These are phyloP conservation scores for Cornus suecica DNA, from an alignment of 148 eudicot genomes.

Conservation along the genomic window DNA sequence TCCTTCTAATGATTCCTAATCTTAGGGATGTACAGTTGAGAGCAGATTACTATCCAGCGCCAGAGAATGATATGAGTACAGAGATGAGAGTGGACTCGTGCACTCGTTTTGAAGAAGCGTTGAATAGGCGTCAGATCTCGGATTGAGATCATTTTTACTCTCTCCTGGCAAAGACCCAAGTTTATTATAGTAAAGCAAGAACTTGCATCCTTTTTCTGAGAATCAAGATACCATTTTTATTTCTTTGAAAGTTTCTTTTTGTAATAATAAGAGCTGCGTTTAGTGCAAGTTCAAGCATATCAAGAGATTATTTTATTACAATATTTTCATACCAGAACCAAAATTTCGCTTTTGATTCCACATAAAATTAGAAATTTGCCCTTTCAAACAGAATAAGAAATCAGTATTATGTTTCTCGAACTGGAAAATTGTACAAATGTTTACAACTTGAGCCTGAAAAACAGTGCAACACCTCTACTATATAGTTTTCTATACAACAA, in stretches of 20 bases:
- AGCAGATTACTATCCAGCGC: conserved; percentile 92
- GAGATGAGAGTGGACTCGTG: conserved; percentile 93
- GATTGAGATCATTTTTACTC: conserved; percentile 40
- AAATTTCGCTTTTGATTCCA: background rate
- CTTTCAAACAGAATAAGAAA: background rate
- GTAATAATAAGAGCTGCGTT: background rate
- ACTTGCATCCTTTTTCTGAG: background rate
- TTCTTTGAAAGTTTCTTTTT: background rate
- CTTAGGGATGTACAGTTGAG: conserved; percentile 88
- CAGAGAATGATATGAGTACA: conserved; percentile 95
- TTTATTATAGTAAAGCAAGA: background rate
- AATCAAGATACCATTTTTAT: background rate
- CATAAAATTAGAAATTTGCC: background rate
- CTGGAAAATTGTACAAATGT: background rate
- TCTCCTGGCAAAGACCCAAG: background rate
- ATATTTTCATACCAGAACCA: background rate
- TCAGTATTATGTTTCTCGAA: background rate
- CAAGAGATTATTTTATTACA: background rate
- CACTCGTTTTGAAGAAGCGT: conserved; percentile 67
- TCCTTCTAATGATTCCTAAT: conserved; percentile 43
- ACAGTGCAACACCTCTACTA: background rate
- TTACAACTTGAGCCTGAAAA: background rate
- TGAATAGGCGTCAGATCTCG: conserved; percentile 59
- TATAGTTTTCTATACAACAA: background rate
- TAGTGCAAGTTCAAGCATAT: background rate